Evolutionary conservation across 129 eudicot species (phyloP).

Genomic region (Flaveria sonorensis): DNA sequence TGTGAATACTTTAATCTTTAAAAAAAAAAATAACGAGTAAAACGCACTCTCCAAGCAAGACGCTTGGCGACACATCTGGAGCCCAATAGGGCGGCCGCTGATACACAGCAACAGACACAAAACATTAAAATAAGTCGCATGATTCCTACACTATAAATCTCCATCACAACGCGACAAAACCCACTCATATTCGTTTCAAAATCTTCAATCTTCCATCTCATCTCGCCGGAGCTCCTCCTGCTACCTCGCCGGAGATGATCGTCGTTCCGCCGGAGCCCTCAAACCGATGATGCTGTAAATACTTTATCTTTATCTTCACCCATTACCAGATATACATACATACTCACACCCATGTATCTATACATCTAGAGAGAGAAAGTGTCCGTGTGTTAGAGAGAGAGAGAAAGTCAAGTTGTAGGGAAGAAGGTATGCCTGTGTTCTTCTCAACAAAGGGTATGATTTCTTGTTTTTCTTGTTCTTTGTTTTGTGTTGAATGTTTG

Average conservation of each 20-base stretch:
- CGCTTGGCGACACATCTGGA: conserved; percentile 36
- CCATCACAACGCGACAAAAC: conserved; percentile 36
- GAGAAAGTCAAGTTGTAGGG: conserved; percentile 26
- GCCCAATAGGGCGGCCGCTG: conserved; percentile 40
- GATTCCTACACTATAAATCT: conserved; percentile 31
- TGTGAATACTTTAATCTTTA: too few relatives aligned
- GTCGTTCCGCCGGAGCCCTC: conserved; percentile 7
- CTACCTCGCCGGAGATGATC: conserved; percentile 1
- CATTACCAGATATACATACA: not conserved
- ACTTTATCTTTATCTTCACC: conserved; percentile 29
- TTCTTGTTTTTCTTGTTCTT: not conserved
- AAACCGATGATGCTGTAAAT: conserved; percentile 13
- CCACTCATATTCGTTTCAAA: conserved; percentile 21
- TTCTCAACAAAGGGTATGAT: conserved; percentile 39
- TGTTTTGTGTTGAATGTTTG: not conserved
- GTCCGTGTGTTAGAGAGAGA: not conserved
- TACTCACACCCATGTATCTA: not conserved
- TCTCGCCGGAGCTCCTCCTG: conserved; percentile 5
- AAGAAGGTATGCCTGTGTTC: conserved; percentile 44
- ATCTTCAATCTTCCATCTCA: not conserved
- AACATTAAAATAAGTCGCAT: conserved; percentile 24
- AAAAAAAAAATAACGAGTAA: not conserved
- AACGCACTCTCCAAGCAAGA: not conserved
- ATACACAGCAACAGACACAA: conserved; percentile 29
- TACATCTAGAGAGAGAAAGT: not conserved